Evolutionary conservation across 345 rosid genomes (phyloP).

Genomic region (Stellera chamaejasme): DNA sequence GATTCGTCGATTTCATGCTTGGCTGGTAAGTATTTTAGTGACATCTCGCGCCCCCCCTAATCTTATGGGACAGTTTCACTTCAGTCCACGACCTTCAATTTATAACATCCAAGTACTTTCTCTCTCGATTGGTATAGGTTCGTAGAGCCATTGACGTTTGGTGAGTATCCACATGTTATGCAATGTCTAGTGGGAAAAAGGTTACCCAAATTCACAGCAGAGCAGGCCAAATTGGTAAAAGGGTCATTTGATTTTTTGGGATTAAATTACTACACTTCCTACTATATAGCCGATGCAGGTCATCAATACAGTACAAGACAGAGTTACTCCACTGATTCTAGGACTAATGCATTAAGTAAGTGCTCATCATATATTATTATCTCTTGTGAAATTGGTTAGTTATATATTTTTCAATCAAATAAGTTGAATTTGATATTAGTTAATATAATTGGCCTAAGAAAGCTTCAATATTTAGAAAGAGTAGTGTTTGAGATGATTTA

Average conservation of each 20-base stretch:
- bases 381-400: too few relatives aligned
- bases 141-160: conserved; percentile 24
- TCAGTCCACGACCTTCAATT: too few relatives aligned
- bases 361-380: background rate
- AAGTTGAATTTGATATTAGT: too few relatives aligned
- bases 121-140: conserved; percentile 19
- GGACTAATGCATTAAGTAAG: conserved; percentile 18
- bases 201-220: conserved; percentile 27
- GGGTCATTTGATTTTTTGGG: conserved; percentile 40
- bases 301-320: background rate
- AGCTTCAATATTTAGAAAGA: too few relatives aligned
- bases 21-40: conserved; percentile 26
- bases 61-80: too few relatives aligned
- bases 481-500: too few relatives aligned
- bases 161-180: conserved; percentile 32
- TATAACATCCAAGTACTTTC: too few relatives aligned
- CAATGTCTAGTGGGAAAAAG: conserved; percentile 17
- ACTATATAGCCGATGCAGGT: conserved; percentile 18
- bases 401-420: too few relatives aligned
- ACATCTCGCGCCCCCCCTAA: too few relatives aligned
- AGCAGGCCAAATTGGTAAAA: conserved; percentile 24
- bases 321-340: conserved; percentile 29
- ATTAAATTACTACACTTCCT: conserved; percentile 33
- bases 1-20: conserved; percentile 29
- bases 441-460: too few relatives aligned